Base-by-base conservation (phyloP, 352 stramenopile genomes). In the Pythium pectinolyticum region DNA sequence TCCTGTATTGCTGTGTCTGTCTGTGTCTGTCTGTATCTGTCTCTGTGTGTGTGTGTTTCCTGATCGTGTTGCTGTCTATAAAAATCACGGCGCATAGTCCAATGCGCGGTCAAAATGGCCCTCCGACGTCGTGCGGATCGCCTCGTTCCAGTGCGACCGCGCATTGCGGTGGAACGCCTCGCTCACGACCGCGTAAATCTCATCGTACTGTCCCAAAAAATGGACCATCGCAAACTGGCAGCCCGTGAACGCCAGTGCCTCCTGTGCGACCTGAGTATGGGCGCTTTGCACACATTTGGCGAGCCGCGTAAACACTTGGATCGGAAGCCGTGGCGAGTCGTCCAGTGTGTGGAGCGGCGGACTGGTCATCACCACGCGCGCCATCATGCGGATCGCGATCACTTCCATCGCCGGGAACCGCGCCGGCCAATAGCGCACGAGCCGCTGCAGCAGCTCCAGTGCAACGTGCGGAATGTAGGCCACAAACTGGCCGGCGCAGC, bases 281-380 rank as follows among this genome's bases (percentile, higher is more conserved):
- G 71, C 64, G 19, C 83, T 90, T 25, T 78, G 71, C 48, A 92
- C 64, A 15, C 74, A 75, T n/a, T 72, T 71, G 14, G 81, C 82
- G 14, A 95, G 70, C 7, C 70, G 78, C 11, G 70, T 51, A 61
- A 94, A 95, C 11, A 95, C 61, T 34, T 57, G 49, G 17, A 65
- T 10, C 19, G 63, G 56, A 20, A 70, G 49, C n/a, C 41, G 46
- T 17, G 41, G 55, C 9, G 50, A 19, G 30, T 76, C 66, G 17
- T 87, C 76, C 0, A 89, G 53, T 53, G 76, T 72, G 53, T 82
- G 66, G 20, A 89, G 65, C 39, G 82, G 86, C 6, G 82, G 78
- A 17, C 84, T 86, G 9, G 84, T 91, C 82, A 95, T 93, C 46
- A 95, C 73, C 24, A 95, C 78, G 31, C 86, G 86, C n/a, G 86